Conservation (phyloP, 352 stramenopile genomes). For the Pythium scleroteichum region DNA sequence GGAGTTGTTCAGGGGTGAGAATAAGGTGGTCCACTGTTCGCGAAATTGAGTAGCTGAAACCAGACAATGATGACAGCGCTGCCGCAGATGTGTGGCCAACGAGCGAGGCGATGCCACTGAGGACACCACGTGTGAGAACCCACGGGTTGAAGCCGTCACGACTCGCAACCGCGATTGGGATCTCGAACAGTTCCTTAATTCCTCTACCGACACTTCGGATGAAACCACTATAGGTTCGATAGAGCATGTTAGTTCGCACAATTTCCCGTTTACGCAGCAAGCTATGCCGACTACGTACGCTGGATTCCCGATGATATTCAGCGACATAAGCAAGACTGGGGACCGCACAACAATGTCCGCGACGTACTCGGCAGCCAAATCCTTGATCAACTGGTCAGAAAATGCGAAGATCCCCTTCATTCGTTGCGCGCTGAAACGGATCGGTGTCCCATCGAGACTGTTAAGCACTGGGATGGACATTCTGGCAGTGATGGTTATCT, state of each 20-base stretch:
- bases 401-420: conserved; percentile 79
- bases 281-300: conserved; percentile 57
- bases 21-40: conserved; percentile 82
- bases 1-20: conserved; percentile 58
- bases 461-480: conserved; percentile 80
- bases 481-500: conserved; percentile 73
- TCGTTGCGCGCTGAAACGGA: conserved; percentile 53
- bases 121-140: conserved; percentile 69
- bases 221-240: conserved; percentile 53
- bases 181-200: conserved; percentile 77
- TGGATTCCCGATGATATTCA: conserved; percentile 86
- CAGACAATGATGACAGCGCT: conserved; percentile 70
- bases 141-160: conserved; percentile 77
- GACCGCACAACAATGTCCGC: conserved; percentile 78
- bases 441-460: conserved; percentile 76
- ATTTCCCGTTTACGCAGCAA: not conserved
- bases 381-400: conserved; percentile 75
- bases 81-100: conserved; percentile 70
- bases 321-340: conserved; percentile 78
- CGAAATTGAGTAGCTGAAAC: conserved; percentile 82
- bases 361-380: conserved; percentile 82
- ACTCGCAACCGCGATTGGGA: conserved; percentile 60
- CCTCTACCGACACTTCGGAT: conserved; percentile 67
- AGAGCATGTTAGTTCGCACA: not conserved
- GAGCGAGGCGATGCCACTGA: conserved; percentile 70